Percentiles rank a stretch among this genome's conserved stretches.
Conservation (phyloP, 768 basidiomycete species). For the Cyclocybe aegerita region DNA sequence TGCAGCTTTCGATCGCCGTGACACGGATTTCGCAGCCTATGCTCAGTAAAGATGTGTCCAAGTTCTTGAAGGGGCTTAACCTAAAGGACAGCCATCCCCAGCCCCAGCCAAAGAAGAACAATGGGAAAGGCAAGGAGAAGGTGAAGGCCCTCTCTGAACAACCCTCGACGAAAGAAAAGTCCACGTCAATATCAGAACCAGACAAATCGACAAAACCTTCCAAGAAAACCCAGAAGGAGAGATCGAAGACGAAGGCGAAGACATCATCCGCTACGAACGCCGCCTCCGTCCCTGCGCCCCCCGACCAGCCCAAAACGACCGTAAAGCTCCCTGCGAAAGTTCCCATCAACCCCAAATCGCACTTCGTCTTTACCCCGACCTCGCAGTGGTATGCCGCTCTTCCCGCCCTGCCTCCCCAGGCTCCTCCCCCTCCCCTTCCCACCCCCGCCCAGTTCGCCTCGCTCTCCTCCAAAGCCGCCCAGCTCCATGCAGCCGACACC, state of each 20-base stretch:
- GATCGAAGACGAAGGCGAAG: constrained; percentile 19
- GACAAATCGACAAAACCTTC: constrained; percentile 11
- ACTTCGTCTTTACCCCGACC: constrained; percentile 36
- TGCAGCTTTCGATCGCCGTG: background rate
- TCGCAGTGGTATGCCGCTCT: constrained; percentile 58
- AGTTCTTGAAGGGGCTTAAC: constrained; percentile 43
- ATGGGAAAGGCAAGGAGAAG: constrained; percentile 15
- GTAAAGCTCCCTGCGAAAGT: constrained; percentile 29
- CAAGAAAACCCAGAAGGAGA: constrained; percentile 2
- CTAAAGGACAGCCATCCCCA: constrained; percentile 14
- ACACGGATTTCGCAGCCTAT: constrained; percentile 26
- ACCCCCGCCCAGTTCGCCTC: constrained; percentile 44
- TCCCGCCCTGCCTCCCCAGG: constrained; percentile 34
- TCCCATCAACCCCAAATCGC: constrained; percentile 34
- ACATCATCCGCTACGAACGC: constrained; percentile 12
- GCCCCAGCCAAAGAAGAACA: constrained; percentile 10
- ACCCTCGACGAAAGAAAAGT: background rate
- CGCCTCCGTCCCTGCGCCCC: constrained; percentile 1
- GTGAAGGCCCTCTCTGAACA: constrained; percentile 10
- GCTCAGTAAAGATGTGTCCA: constrained; percentile 44
- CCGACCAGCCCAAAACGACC: constrained; percentile 7
- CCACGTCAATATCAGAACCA: background rate
- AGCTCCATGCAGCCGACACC: constrained; percentile 43
- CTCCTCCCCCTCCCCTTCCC: constrained; percentile 28
- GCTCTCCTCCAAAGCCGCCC: constrained; percentile 45